Conservation (phyloP, 768 basidiomycete genomes). For the Coprinopsis marcescibilis region DNA sequence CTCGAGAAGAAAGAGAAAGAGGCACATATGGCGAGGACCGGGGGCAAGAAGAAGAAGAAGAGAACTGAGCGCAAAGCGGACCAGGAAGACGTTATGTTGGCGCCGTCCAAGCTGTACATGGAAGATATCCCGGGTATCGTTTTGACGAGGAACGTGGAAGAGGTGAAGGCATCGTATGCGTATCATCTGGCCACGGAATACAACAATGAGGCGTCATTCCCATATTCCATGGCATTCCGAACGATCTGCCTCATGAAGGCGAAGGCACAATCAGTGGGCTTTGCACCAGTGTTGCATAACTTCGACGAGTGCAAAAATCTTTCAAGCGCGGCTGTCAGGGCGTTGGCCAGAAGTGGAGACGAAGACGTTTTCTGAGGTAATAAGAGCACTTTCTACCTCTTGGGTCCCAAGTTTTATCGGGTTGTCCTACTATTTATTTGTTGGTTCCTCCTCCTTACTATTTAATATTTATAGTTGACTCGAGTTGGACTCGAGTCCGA, state of each 20-base stretch:
- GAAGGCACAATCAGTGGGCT: constrained; percentile 26
- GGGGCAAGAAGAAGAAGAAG: constrained; percentile 28
- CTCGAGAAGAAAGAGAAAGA: too few relatives aligned
- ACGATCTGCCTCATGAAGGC: constrained; percentile 55
- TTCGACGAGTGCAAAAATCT: constrained; percentile 38
- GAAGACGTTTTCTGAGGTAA: constrained; percentile 3
- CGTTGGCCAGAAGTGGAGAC: constrained; percentile 13
- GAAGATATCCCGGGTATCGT: constrained; percentile 23
- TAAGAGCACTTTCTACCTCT: neutral
- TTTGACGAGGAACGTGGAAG: constrained; percentile 26
- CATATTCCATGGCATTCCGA: constrained; percentile 47
- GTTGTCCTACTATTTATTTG: neutral
- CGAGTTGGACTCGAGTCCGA: neutral
- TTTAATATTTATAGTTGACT: too few relatives aligned
- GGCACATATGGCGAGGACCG: too few relatives aligned
- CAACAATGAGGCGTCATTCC: constrained; percentile 29
- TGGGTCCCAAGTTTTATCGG: neutral
- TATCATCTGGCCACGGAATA: constrained; percentile 23
- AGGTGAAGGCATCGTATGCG: constrained; percentile 57
- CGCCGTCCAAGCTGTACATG: constrained; percentile 22
- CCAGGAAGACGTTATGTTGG: constrained; percentile 21
- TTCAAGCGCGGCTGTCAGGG: constrained; percentile 22
- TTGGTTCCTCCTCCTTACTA: neutral
- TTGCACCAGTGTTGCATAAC: constrained; percentile 26
- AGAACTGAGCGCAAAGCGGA: constrained; percentile 13